Evolutionary conservation across 164 flowering plant genomes (phyloP), one percentile per base, ranked within the genome.

Genomic region (Litsea cubeba): DNA sequence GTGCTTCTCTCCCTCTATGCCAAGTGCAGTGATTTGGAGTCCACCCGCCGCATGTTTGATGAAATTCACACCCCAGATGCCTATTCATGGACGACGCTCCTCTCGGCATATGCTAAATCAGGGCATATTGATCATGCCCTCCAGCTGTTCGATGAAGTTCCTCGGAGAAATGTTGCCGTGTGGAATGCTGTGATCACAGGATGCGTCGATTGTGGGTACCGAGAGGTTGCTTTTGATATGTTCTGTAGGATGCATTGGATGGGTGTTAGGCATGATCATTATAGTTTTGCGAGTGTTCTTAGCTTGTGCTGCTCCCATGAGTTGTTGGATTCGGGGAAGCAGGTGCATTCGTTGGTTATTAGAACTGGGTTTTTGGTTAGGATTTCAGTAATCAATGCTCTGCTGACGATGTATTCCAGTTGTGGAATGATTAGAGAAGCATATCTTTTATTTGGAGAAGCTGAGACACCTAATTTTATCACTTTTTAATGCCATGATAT

Each of bases 141-240:
- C 46, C 60, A 77, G 63, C 0, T 88, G 78, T 87, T 90, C 40
- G 88, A 88, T 70, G n/a, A 60, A 80, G 78, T 83, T 79, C 89
- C 90, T 20, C 62, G 71, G 4, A 79, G 75, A 69, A 78, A 80
- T 69, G 83, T 84, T 23, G 87, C 83, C 0, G 77, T 81, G 58
- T 92, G 95, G 95, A 92, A 92, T 80, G 92, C 92, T 0, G 77
- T 92, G 30, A 87, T 92, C 40, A 89, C 92, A 0, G 95, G 95
- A 3, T 88, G 88, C 75, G 83, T 77, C 12, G 89, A 85, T 20
- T 83, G 75, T 76, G 91, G 89, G 57, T 23, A 35, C 60, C 60
- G 51, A 1, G 83, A 73, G 26, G 57, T 80, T 79, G 91, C 87
- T 8, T 76, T 88, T 24, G 77, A 66, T n/a, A 72, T 84, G 85